Base-by-base conservation (phyloP, 192 early-diverging fungal species). In the Coemansia sp. region DNA sequence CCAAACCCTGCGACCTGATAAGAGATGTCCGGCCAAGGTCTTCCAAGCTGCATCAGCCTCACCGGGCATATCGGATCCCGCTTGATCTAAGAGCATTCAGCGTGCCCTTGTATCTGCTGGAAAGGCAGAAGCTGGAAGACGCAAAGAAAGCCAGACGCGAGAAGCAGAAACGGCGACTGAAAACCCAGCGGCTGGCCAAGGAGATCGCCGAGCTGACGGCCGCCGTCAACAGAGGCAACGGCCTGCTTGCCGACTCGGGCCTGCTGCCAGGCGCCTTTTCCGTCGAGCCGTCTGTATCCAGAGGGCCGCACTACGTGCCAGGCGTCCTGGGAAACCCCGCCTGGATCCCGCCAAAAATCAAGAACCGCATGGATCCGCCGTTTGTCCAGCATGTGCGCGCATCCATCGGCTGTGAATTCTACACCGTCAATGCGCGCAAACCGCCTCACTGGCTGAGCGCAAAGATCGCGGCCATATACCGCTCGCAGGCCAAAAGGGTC, bases 391-490 rank as follows among this genome's bases (percentile, higher is more conserved):
- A 79, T 19, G 58, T 73, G 14, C 64, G 68, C 0, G 36, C 76
- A 4, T 79, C 76, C 1, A 67, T 63, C 8, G 76, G 76, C 0
- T 73, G 57, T 20, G 76, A 79, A 61, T 72, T 73, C 24, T 61
- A 58, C 14, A 53, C 39, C 11, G 68, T 79, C 49, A 79, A 79
- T 55, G 52, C 60, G 4, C 76, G 76, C 62, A 79, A 72, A 54
- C 76, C 71, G 58, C 71, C 76, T 32, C 68, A 79, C 27, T 70
- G 71, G 71, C 71, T 73, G 39, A 71, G 64, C 16, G 61, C 54
- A 34, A 32, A 58, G 19, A 60, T 79, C 16, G 65, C 71, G 30
- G 61, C 64, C 0, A 32, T 51, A 36, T 79, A 67, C 58, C 55
- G 58, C n/a, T n/a, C 9, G 20, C 48, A 58, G 5, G 32, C 68